Base-by-base conservation (phyloP, 192 early-diverging fungal genomes). In the Mortierella antarctica region DNA sequence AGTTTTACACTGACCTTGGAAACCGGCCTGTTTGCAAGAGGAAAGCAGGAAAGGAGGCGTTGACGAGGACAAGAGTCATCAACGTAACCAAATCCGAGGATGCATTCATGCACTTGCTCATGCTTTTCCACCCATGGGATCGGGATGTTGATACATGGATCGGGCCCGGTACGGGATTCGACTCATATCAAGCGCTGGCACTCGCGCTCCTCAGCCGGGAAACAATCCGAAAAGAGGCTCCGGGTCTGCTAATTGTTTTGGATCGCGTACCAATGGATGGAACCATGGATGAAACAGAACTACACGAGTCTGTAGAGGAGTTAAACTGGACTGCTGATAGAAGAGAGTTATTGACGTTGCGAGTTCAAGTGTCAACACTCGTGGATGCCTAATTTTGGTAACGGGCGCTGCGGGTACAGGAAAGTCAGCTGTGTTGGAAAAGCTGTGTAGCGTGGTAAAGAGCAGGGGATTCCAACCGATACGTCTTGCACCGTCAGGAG, bases 331-430 rank as follows among this genome's bases (percentile, higher is more conserved):
- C 40, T 40, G 46, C 13, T 57, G 62, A 18, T 59, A 70, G 68
- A 2, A 54, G 39, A 60, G 21, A 2, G 68, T 70, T 60, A 23
- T 62, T 14, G 68, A 70, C 2, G 39, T n/a, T 18, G 59, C 62
- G 23, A 8, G 42, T 2, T 9, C 48, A 17, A 5, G 42, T 21
- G n/a, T 13, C 11, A 14, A 11, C 2, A 1, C 5, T 7, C 45
- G 62, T 5, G 58, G 57, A 31, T 70, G 68, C 39, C 39, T 18
- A 0, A 70, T 70, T 51, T 51, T 74, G 5, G 64, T 74, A 18
- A 74, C 72, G 54, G 72, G 72, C 5, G 44, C 64, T 2, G 72
- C 72, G 8, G 72, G 64, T 7, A 66, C 64, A 23, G 72, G 72
- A 4, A 74, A 62, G 40, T 74, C 72, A 5, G 57, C 57, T 0